phyloP scores from a whole-genome alignment of 768 basidiomycete genomes.

The Termitomyces heimii region DNA sequence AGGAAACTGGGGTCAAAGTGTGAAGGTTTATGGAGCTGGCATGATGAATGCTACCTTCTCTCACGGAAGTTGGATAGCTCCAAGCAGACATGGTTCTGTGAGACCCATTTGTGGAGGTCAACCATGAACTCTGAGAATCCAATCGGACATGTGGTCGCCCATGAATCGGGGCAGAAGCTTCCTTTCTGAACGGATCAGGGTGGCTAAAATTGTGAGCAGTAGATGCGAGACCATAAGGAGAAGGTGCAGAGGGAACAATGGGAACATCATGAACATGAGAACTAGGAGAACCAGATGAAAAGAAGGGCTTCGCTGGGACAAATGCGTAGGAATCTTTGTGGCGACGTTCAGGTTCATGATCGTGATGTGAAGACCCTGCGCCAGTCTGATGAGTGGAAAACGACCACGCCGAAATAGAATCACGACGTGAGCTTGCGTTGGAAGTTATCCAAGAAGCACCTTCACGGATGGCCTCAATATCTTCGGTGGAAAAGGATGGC shows the following conservation, averaged over 20 bases:
- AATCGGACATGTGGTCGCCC: slow-evolving; percentile 40
- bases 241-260: slow-evolving; percentile 68
- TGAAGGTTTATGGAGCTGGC: slow-evolving; percentile 37
- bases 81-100: slow-evolving; percentile 57
- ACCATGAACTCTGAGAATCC: slow-evolving; percentile 69
- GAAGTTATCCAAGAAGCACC: slow-evolving; percentile 83
- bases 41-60: slow-evolving; percentile 26
- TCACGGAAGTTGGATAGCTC: slow-evolving; percentile 56
- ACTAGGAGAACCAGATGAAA: slow-evolving; percentile 52
- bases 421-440: slow-evolving; percentile 46
- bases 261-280: slow-evolving; percentile 43
- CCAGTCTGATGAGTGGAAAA: slow-evolving; percentile 62
- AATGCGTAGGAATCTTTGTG: slow-evolving; percentile 34
- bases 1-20: slow-evolving; percentile 29
- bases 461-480: slow-evolving; percentile 67
- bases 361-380: slow-evolving; percentile 30
- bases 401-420: slow-evolving; percentile 65
- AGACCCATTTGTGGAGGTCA: slow-evolving; percentile 57
- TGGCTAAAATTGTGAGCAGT: slow-evolving; percentile 33
- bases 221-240: slow-evolving; percentile 45
- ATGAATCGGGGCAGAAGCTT: slow-evolving; percentile 33
- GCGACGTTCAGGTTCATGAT: slow-evolving; percentile 23
- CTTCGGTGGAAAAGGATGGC: slow-evolving; percentile 64
- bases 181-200: slow-evolving; percentile 62
- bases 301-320: slow-evolving; percentile 50